These are phyloP conservation scores for Cylindrotheca closterium DNA, from an alignment of 108 stramenopile genomes.

Conservation along the genomic window DNA sequence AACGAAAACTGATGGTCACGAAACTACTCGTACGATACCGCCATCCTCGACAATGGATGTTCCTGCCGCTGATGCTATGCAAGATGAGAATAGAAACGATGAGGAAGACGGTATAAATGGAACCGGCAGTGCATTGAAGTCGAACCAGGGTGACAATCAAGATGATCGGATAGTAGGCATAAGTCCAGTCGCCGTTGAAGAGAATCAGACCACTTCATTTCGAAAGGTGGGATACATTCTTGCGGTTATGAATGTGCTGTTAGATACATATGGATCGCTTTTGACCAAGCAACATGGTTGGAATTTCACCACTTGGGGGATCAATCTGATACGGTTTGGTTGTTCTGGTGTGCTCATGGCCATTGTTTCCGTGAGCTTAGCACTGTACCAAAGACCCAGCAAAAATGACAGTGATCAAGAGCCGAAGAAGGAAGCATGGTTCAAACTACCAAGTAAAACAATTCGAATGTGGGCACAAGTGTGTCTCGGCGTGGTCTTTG, in stretches of 20 bases:
- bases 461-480: conserved; percentile 53
- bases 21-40: not conserved
- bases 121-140: not conserved
- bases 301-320: conserved; percentile 76
- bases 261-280: conserved; percentile 74
- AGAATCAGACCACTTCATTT: not conserved
- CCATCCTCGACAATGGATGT: not conserved
- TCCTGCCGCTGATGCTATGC: not conserved
- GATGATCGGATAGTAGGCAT: no score
- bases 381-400: conserved; percentile 2
- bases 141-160: no score
- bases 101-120: not conserved
- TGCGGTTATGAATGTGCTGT: conserved; percentile 69
- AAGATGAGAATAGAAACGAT: not conserved
- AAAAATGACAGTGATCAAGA: not conserved
- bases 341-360: conserved; percentile 70
- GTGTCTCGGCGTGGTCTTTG: conserved; percentile 65
- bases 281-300: conserved; percentile 76
- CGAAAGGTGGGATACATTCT: conserved; percentile 49
- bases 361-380: conserved; percentile 40
- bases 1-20: not conserved
- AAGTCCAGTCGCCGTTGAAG: not conserved
- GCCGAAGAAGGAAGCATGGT: conserved; percentile 14
- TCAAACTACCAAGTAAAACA: conserved; percentile 4
- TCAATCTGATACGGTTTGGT: conserved; percentile 87